Percentiles rank a stretch among this genome's conserved stretches.
Conservation (phyloP, 352 stramenopile genomes). For the Phytophthora ohioensis region DNA sequence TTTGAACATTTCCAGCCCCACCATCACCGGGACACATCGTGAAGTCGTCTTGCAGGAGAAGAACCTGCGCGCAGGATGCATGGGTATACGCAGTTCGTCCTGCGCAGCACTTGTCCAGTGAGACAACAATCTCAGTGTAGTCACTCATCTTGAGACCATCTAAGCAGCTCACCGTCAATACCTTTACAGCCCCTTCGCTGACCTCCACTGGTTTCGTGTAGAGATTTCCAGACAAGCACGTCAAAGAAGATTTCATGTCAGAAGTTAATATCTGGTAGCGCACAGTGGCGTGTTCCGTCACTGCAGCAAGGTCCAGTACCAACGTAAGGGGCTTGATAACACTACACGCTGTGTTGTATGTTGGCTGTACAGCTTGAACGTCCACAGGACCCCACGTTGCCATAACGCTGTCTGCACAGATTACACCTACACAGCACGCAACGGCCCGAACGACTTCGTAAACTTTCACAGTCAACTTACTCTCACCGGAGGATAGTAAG, state of each 20-base stretch:
- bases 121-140: slow-evolving; percentile 41
- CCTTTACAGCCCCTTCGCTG: slow-evolving; percentile 32
- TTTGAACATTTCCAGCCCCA: slow-evolving; percentile 31
- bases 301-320: slow-evolving; percentile 36
- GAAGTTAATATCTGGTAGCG: slow-evolving; percentile 38
- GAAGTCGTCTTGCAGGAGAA: slow-evolving; percentile 70
- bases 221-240: slow-evolving; percentile 36
- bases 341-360: slow-evolving; percentile 43
- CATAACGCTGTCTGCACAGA: slow-evolving; percentile 38
- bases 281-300: slow-evolving; percentile 38
- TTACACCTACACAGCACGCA: slow-evolving; percentile 53
- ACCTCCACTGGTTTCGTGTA: slow-evolving; percentile 48
- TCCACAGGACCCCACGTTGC: slow-evolving; percentile 41
- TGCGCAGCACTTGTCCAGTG: slow-evolving; percentile 63
- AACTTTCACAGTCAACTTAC: slow-evolving; percentile 39
- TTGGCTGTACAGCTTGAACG: slow-evolving; percentile 40
- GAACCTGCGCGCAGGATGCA: slow-evolving; percentile 52
- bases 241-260: slow-evolving; percentile 23
- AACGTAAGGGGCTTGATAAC: slow-evolving; percentile 44
- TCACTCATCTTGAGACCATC: slow-evolving; percentile 54
- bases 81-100: slow-evolving; percentile 50
- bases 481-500: slow-evolving; percentile 20
- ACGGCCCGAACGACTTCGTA: slow-evolving; percentile 58
- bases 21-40: slow-evolving; percentile 35
- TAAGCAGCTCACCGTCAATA: slow-evolving; percentile 66